phyloP scores from a whole-genome alignment of 2,329 filamentous ascomycete genomes.

The Claviceps spartinae region DNA sequence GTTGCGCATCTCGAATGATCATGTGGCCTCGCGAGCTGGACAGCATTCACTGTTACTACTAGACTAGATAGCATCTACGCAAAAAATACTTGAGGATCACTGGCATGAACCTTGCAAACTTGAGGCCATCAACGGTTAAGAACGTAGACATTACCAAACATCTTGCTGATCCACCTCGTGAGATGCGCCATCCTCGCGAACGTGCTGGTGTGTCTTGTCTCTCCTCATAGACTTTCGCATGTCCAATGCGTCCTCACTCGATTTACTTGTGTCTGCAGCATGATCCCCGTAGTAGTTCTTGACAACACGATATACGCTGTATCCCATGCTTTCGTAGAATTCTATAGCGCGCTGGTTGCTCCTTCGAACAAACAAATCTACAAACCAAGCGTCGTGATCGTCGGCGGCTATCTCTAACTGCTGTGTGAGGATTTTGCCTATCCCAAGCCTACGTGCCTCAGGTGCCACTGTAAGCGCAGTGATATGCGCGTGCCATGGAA shows the following conservation, averaged over 20 bases:
- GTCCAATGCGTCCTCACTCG: conserved; percentile 80
- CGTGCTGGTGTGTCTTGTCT: conserved; percentile 62
- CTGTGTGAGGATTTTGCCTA: conserved; percentile 71
- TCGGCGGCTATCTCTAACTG: conserved; percentile 74
- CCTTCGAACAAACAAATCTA: conserved; percentile 83
- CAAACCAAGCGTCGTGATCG: conserved; percentile 78
- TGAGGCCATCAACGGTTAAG: not conserved
- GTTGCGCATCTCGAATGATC: not conserved
- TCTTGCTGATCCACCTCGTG: conserved; percentile 69
- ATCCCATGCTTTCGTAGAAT: conserved; percentile 84
- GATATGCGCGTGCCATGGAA: conserved; percentile 99
- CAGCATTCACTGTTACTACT: not conserved
- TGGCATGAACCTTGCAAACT: not conserved
- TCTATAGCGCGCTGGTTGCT: conserved; percentile 79
- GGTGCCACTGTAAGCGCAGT: conserved; percentile 90
- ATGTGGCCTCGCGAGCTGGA: not conserved
- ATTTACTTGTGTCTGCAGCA: conserved; percentile 45
- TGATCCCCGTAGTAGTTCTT: conserved; percentile 90
- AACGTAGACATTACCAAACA: conserved; percentile 50
- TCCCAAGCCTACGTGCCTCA: conserved; percentile 68
- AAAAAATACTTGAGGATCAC: not conserved
- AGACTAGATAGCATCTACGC: not conserved
- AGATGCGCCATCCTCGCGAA: conserved; percentile 68
- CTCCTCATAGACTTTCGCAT: conserved; percentile 87
- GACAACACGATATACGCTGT: conserved; percentile 79